phyloP scores from a whole-genome alignment of 2,329 filamentous ascomycete genomes.

The Colletotrichum shisoi region DNA sequence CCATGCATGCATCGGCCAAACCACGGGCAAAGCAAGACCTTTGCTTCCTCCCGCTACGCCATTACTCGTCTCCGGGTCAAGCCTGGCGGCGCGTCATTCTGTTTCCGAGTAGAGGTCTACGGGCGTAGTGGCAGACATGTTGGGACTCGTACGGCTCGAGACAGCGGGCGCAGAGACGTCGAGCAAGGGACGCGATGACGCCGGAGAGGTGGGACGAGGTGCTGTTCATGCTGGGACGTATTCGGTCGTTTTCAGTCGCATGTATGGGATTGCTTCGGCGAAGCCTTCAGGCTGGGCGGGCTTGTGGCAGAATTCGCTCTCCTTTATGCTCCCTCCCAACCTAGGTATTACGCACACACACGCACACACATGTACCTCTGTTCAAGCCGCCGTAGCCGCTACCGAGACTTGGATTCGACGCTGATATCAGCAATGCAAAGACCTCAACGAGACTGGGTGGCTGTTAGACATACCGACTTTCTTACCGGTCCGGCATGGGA shows the following conservation, averaged over 20 bases:
- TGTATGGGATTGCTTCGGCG: not conserved
- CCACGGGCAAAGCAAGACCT: not conserved
- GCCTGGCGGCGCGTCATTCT: not conserved
- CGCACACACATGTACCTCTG: no score
- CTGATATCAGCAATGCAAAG: not conserved
- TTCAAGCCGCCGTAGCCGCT: not conserved
- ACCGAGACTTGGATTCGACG: not conserved
- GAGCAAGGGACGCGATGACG: conserved; percentile 11
- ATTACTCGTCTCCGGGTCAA: not conserved
- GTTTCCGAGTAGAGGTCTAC: conserved; percentile 3
- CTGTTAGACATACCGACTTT: conserved; percentile 38
- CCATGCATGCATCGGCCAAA: not conserved
- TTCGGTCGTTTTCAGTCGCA: not conserved
- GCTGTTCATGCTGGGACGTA: not conserved
- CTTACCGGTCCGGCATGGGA: conserved; percentile 2
- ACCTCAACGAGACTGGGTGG: not conserved
- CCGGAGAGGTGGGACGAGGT: not conserved
- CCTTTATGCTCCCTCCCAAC: not conserved
- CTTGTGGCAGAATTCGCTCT: not conserved
- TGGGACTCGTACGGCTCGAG: conserved; percentile 39
- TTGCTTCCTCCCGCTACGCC: not conserved
- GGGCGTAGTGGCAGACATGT: conserved; percentile 34
- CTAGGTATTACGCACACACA: no score
- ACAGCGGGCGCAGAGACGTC: conserved; percentile 37
- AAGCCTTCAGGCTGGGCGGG: not conserved